phyloP scores from a whole-genome alignment of 2,329 filamentous ascomycete genomes.

The Exophiala sideris region DNA sequence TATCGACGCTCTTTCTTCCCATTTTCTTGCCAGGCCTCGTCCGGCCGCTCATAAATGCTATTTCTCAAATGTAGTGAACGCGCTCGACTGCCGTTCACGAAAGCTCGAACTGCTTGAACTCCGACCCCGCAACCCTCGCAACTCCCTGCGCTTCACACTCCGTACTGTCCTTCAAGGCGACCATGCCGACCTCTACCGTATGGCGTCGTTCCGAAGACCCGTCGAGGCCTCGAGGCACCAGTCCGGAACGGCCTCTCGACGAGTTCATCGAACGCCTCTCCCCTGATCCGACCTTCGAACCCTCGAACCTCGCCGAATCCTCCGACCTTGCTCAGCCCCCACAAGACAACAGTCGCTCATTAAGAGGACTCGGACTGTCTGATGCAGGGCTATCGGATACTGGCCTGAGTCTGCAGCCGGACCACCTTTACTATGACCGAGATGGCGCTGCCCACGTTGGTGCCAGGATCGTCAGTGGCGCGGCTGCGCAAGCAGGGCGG shows the following conservation, averaged over 20 bases:
- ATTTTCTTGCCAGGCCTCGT: slow-evolving; percentile 14
- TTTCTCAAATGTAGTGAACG: slow-evolving; percentile 22
- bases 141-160: slow-evolving; percentile 6
- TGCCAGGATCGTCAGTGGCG: slow-evolving; percentile 15
- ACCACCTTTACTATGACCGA: slow-evolving; percentile 25
- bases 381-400: slow-evolving; percentile 9
- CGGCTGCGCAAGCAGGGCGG: slow-evolving; percentile 2
- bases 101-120: slow-evolving; percentile 6
- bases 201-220: slow-evolving; percentile 22
- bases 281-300: slow-evolving; percentile 20
- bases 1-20: slow-evolving; percentile 3
- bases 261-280: slow-evolving; percentile 27
- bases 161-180: slow-evolving; percentile 5
- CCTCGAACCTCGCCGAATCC: slow-evolving; percentile 6
- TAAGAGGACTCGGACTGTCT: slow-evolving; percentile 24
- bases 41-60: slow-evolving; percentile 11
- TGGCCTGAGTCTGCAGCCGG: slow-evolving; percentile 14
- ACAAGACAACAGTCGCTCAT: slow-evolving; percentile 8
- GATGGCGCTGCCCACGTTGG: slow-evolving; percentile 26
- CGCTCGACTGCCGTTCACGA: slow-evolving; percentile 3
- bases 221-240: slow-evolving; percentile 12
- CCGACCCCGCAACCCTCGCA: slow-evolving; percentile 24
- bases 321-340: slow-evolving; percentile 1
- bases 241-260: slow-evolving; percentile 19
- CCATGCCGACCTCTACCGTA: slow-evolving; percentile 27